These are phyloP conservation scores for Nyssa sinensis DNA, from an alignment of 148 eudicot genomes.

Conservation along the genomic window DNA sequence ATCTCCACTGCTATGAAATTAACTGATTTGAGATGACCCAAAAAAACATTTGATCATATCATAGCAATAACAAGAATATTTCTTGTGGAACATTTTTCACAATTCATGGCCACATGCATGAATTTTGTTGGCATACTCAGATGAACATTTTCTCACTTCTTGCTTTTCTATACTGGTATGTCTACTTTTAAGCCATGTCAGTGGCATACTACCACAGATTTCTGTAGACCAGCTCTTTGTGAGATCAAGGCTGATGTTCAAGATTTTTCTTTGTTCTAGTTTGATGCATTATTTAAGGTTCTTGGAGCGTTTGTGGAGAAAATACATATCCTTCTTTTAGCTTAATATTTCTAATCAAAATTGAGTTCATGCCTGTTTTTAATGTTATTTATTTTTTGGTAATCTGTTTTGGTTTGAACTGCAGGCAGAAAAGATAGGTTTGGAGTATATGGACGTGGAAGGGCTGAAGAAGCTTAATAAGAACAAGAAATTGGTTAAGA, in stretches of 20 bases:
- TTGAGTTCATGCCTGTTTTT: neutral
- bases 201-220: neutral
- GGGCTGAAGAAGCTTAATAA: conserved; percentile 79
- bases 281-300: neutral
- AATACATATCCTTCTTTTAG: neutral
- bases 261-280: neutral
- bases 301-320: neutral
- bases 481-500: conserved; percentile 82
- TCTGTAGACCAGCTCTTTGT: neutral
- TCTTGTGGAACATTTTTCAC: neutral
- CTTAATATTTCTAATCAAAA: neutral
- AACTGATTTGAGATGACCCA: no score
- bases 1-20: no score
- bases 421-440: conserved; percentile 69
- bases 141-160: neutral
- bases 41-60: no score
- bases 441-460: conserved; percentile 87
- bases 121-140: neutral
- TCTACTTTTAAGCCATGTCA: neutral
- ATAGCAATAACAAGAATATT: no score
- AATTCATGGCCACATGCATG: neutral
- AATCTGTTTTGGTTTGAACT: neutral
- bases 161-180: neutral
- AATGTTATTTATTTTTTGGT: neutral
- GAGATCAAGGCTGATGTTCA: neutral